Evolutionary conservation across 805 yeast genomes (phyloP).

Genomic region (Spencermartinsiella europaea): DNA sequence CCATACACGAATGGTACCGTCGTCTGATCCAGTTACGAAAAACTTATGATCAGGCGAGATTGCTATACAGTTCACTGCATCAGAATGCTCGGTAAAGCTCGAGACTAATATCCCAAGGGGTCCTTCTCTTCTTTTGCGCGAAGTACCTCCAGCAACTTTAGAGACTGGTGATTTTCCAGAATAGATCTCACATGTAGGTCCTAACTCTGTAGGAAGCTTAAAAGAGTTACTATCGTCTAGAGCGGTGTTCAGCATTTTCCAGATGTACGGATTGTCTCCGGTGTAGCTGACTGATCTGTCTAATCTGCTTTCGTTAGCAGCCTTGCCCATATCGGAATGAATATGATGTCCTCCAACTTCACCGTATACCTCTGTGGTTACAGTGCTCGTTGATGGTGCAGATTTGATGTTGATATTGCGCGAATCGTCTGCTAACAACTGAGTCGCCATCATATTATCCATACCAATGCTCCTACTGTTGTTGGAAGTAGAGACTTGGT

Average conservation of each 20-base stretch:
- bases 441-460: background rate
- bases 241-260: conserved; percentile 49
- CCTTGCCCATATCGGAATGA: conserved; percentile 5
- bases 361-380: conserved; percentile 18
- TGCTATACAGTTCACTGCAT: conserved; percentile 51
- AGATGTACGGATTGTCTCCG: conserved; percentile 62
- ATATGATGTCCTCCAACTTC: conserved; percentile 13
- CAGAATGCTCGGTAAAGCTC: conserved; percentile 57
- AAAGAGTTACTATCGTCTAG: conserved; percentile 52
- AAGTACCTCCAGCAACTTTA: background rate
- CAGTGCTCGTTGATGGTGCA: conserved; percentile 14
- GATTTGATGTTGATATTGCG: background rate
- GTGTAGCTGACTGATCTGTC: conserved; percentile 48
- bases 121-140: conserved; percentile 22
- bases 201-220: conserved; percentile 59
- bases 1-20: conserved; percentile 75
- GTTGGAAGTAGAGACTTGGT: background rate
- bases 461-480: background rate
- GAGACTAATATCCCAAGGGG: conserved; percentile 57
- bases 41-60: conserved; percentile 58
- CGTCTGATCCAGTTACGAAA: conserved; percentile 73
- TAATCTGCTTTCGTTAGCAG: conserved; percentile 6
- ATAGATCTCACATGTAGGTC: conserved; percentile 31
- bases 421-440: background rate
- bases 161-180: background rate